Conservation (phyloP, 305 asterid species). For the Fraxinus sp. region DNA sequence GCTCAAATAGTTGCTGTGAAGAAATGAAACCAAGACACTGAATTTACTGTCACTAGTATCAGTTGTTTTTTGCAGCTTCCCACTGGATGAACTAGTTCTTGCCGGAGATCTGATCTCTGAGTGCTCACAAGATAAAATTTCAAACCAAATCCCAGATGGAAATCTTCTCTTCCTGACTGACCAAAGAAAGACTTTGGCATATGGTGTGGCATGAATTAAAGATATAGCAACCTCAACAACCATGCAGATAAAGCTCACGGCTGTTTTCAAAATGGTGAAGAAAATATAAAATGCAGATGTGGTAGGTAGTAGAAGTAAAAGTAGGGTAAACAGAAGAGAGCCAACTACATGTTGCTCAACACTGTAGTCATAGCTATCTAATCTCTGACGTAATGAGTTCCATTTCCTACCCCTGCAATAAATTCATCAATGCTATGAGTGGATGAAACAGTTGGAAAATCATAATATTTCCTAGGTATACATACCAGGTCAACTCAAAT, state of each 20-base stretch:
- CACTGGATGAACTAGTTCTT: conserved; percentile 26
- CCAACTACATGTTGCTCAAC: conserved; percentile 93
- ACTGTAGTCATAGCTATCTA: conserved; percentile 85
- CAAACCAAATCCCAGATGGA: conserved; percentile 85
- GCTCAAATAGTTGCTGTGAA: conserved; percentile 74
- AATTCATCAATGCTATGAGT: conserved; percentile 20
- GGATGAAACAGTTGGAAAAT: conserved; percentile 13
- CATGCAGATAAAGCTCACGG: conserved; percentile 57
- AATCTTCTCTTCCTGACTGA: conserved; percentile 61
- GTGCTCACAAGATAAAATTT: conserved; percentile 42
- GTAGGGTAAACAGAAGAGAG: conserved; percentile 85
- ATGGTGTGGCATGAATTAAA: conserved; percentile 78
- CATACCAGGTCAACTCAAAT: neutral
- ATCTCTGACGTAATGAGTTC: conserved; percentile 88
- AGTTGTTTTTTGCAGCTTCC: conserved; percentile 25
- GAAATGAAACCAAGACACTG: conserved; percentile 54
- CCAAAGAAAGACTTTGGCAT: conserved; percentile 69
- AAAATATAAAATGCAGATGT: conserved; percentile 86
- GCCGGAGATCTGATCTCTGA: conserved; percentile 28
- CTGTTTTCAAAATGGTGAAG: conserved; percentile 75
- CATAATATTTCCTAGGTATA: neutral
- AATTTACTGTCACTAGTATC: conserved; percentile 31
- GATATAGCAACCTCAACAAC: conserved; percentile 51
- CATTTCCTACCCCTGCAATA: conserved; percentile 81
- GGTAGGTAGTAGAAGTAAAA: conserved; percentile 84